A percentile compares a stretch with the other conserved stretches of the same genome.
Conservation (phyloP, 2,329 filamentous ascomycete species). For the Claviceps monticola region DNA sequence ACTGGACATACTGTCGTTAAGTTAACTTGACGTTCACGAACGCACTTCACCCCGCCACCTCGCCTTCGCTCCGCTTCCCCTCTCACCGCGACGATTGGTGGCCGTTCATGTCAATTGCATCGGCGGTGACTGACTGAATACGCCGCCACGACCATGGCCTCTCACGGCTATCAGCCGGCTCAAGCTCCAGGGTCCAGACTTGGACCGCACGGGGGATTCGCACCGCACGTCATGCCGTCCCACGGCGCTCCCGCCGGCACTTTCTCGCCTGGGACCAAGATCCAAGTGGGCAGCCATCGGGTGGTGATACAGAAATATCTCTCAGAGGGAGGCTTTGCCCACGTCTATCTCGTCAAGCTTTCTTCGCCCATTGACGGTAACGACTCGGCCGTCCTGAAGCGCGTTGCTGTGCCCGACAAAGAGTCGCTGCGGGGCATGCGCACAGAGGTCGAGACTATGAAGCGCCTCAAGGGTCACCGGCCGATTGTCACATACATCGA, state of each 20-base stretch:
- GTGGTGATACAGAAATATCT: conserved; percentile 95
- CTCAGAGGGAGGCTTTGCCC: conserved; percentile 93
- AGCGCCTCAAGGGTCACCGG: conserved; percentile 91
- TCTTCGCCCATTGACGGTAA: conserved; percentile 63
- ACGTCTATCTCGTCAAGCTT: conserved; percentile 91
- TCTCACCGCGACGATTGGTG: not conserved
- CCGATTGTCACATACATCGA: conserved; percentile 98
- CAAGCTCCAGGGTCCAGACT: conserved; percentile 16
- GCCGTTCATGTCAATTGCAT: too few species aligned
- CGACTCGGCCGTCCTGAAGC: conserved; percentile 76
- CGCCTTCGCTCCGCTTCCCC: not conserved
- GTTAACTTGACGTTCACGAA: not conserved
- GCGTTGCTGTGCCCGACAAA: conserved; percentile 94
- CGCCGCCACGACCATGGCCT: conserved; percentile 18
- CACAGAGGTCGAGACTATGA: conserved; percentile 99
- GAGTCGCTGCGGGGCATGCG: conserved; percentile 90
- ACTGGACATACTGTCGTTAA: not conserved
- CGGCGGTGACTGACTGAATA: not conserved
- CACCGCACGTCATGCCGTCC: conserved; percentile 16
- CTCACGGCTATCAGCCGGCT: conserved; percentile 21
- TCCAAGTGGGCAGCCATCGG: conserved; percentile 84
- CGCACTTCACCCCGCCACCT: not conserved
- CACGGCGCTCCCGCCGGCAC: conserved; percentile 55
- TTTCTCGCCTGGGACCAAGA: conserved; percentile 87
- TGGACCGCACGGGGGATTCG: conserved; percentile 29